Evolutionary conservation across 441 rosid species (phyloP).

Genomic region (Capsella rubella): DNA sequence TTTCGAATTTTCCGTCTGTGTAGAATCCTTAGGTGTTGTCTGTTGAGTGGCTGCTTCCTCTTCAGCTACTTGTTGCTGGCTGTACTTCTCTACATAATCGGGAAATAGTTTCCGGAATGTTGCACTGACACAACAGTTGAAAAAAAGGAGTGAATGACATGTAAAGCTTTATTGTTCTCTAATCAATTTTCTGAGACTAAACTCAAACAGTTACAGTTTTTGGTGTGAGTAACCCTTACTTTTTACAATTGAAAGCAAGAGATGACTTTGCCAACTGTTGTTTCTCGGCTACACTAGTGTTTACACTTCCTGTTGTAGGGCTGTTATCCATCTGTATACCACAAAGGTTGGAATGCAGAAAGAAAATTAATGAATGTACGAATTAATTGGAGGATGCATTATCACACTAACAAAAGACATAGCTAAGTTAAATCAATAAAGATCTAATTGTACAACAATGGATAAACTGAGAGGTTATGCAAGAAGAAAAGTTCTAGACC

Average conservation of each 20-base stretch:
- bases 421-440: slow-evolving; percentile 2
- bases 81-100: slow-evolving; percentile 80
- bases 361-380: not conserved
- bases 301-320: slow-evolving; percentile 97
- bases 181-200: not conserved
- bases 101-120: slow-evolving; percentile 92
- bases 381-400: not conserved
- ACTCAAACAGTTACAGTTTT: not conserved
- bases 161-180: not conserved
- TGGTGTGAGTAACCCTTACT: slow-evolving; percentile 57
- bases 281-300: slow-evolving; percentile 77
- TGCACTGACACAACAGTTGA: slow-evolving; percentile 51
- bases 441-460: not conserved
- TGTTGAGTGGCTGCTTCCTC: slow-evolving; percentile 53
- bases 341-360: slow-evolving; percentile 3
- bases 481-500: not conserved
- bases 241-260: slow-evolving; percentile 93
- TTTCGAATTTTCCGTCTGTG: slow-evolving; percentile 51
- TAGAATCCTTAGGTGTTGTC: slow-evolving; percentile 44
- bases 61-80: slow-evolving; percentile 66
- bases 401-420: slow-evolving; percentile 6
- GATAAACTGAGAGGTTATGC: not conserved
- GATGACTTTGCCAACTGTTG: slow-evolving; percentile 84
- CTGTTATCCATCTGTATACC: slow-evolving; percentile 85
- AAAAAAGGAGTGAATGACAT: not conserved